Evolutionary conservation across 257 asterid species (phyloP).

Genomic region (Solanum chiquidenum): DNA sequence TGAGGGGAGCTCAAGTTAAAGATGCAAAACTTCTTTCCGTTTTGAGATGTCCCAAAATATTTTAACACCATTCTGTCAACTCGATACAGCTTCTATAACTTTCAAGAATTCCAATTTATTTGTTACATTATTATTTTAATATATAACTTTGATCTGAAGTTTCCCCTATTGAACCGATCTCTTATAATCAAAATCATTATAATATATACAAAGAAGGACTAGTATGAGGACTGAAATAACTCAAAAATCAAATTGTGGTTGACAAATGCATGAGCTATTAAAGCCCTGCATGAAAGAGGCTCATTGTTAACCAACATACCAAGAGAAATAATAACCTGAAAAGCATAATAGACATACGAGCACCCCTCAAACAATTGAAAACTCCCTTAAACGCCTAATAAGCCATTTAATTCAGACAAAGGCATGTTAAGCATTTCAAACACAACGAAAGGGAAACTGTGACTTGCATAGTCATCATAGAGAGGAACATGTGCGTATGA

Average conservation of each 20-base stretch:
- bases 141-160: neutral
- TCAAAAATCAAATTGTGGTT: neutral
- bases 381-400: neutral
- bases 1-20: neutral
- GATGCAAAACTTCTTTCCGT: neutral
- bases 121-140: neutral
- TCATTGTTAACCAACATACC: neutral
- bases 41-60: neutral
- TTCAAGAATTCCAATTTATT: neutral
- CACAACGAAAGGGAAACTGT: neutral
- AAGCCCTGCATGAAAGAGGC: neutral
- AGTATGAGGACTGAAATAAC: neutral
- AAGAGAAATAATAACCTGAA: neutral
- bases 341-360: neutral
- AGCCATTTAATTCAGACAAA: neutral
- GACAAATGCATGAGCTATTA: neutral
- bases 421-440: neutral
- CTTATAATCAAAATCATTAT: neutral
- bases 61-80: neutral
- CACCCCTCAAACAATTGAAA: neutral
- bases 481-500: neutral
- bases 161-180: neutral
- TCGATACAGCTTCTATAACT: neutral
- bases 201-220: neutral
- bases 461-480: neutral